These are phyloP conservation scores for Aspergillus avenaceus DNA, from an alignment of 495 filamentous ascomycete species.

Conservation along the genomic window DNA sequence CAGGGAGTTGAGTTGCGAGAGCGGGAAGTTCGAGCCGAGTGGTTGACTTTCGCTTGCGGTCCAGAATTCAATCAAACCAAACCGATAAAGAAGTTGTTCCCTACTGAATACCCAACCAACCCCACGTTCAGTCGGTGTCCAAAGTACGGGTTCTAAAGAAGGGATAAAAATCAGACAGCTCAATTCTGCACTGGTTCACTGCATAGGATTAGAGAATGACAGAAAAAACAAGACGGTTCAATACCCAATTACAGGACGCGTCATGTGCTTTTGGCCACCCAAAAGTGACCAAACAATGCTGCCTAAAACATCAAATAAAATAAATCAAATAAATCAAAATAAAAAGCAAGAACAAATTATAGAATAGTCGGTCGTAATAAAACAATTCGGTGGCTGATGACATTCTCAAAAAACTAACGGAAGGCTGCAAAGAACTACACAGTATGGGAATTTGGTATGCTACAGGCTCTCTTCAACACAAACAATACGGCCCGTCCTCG, in stretches of 20 bases:
- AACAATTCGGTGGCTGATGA: background rate
- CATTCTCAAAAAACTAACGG: background rate
- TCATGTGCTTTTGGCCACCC: constrained; percentile 17
- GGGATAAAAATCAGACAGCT: too few species aligned
- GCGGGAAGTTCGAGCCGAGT: constrained; percentile 13
- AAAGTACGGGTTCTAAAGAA: too few species aligned
- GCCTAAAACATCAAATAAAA: constrained; percentile 5
- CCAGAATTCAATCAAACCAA: background rate
- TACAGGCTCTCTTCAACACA: constrained; percentile 24
- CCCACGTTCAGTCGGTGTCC: background rate
- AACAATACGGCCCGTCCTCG: constrained; percentile 3
- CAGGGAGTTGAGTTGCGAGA: background rate
- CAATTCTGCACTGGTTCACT: too few species aligned
- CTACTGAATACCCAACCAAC: background rate
- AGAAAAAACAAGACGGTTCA: too few species aligned
- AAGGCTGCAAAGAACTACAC: constrained; percentile 32
- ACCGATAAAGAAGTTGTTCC: background rate
- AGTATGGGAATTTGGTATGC: constrained; percentile 37
- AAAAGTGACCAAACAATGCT: constrained; percentile 10
- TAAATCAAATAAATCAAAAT: background rate
- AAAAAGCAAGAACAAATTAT: background rate
- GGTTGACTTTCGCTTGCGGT: constrained; percentile 8
- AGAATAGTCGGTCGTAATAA: too few species aligned
- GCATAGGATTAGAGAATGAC: too few species aligned
- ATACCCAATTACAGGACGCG: constrained; percentile 7